These are phyloP conservation scores for Xylariaceae sp. DNA, from an alignment of 2,329 filamentous ascomycete species.

Conservation along the genomic window DNA sequence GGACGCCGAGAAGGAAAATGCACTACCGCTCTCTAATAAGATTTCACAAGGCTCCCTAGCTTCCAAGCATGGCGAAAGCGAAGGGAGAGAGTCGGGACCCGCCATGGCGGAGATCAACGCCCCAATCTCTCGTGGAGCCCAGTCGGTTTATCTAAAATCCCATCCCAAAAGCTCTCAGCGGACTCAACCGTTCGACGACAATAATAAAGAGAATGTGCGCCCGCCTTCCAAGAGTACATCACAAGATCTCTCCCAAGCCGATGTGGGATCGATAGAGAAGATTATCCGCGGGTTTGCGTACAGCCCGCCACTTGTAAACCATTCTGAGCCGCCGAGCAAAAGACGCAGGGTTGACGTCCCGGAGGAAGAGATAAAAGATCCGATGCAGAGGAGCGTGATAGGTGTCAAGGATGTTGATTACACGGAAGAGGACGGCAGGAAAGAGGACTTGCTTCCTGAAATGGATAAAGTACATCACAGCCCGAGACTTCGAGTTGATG, in stretches of 20 bases:
- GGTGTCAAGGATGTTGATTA: constrained; percentile 5
- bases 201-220: constrained; percentile 12
- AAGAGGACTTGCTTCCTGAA: constrained; percentile 8
- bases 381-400: not conserved
- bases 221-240: not conserved
- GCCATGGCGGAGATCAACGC: no score
- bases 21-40: no score
- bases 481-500: not conserved
- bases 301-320: not conserved
- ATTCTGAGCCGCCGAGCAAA: constrained; percentile 8
- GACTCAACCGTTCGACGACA: not conserved
- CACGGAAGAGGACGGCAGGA: constrained; percentile 10
- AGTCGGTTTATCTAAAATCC: not conserved
- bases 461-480: not conserved
- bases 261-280: not conserved
- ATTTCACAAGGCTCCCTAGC: no score
- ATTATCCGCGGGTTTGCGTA: not conserved
- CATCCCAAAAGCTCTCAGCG: not conserved
- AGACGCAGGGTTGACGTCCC: constrained; percentile 7
- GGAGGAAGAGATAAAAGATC: not conserved
- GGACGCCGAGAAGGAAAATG: constrained; percentile 6
- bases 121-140: not conserved
- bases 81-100: no score
- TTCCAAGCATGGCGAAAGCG: no score
- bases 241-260: not conserved